A percentile compares a stretch with the other conserved stretches of the same genome.
phyloP scores from a whole-genome alignment of 345 rosid genomes.

The Gossypium stocksii region DNA sequence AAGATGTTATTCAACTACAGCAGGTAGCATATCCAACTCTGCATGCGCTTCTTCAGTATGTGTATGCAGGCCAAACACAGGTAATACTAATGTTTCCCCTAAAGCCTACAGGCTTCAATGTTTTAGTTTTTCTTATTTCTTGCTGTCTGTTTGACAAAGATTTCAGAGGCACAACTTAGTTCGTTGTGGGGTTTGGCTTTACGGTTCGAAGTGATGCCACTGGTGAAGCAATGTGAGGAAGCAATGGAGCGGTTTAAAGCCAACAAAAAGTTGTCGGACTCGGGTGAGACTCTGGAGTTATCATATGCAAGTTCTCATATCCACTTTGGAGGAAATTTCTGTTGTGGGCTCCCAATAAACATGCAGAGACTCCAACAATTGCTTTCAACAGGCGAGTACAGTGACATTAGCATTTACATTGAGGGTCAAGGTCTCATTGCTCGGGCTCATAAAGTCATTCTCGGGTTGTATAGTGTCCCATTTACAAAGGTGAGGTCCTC shows the following conservation, averaged over 20 bases:
- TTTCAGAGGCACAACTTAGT: conserved; percentile 65
- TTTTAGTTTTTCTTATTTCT: conserved; percentile 5
- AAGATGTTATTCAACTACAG: conserved; percentile 46
- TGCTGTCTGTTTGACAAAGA: conserved; percentile 34
- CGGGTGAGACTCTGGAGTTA: conserved; percentile 54
- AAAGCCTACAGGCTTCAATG: not conserved
- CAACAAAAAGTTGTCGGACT: conserved; percentile 46
- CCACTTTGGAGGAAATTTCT: conserved; percentile 42
- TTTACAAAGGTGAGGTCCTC: conserved; percentile 70
- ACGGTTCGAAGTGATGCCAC: conserved; percentile 61
- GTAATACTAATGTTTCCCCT: conserved; percentile 28
- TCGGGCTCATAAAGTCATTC: conserved; percentile 66
- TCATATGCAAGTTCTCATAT: conserved; percentile 50
- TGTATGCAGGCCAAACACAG: conserved; percentile 74
- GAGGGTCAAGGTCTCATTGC: conserved; percentile 65
- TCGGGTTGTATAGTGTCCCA: conserved; percentile 84
- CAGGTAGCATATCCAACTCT: conserved; percentile 53
- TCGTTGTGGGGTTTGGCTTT: conserved; percentile 52
- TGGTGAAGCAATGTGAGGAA: conserved; percentile 80
- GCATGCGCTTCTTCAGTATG: conserved; percentile 73
- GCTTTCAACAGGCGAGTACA: conserved; percentile 44
- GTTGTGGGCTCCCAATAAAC: conserved; percentile 64
- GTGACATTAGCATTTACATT: conserved; percentile 55
- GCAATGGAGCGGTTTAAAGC: conserved; percentile 45
- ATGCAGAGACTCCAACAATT: conserved; percentile 52